phyloP scores from a whole-genome alignment of 75 land plant genomes.

The Azolla pinnata region DNA sequence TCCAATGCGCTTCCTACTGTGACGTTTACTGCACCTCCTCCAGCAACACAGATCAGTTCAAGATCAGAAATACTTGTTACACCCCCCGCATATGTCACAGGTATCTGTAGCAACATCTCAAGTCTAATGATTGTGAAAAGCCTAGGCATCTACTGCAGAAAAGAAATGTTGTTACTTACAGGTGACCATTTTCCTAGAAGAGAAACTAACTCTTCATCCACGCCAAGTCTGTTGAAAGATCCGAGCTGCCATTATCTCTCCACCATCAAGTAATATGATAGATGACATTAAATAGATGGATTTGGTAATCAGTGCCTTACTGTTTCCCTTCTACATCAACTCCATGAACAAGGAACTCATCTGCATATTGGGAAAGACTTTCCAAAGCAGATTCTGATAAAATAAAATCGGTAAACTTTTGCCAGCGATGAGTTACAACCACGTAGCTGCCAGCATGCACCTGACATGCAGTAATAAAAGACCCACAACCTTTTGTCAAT shows the following conservation, averaged over 20 bases:
- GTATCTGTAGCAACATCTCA: slow-evolving; percentile 65
- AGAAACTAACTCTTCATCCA: slow-evolving; percentile 88
- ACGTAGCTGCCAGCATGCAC: slow-evolving; percentile 67
- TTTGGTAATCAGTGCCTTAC: too few species aligned
- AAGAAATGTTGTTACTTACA: slow-evolving; percentile 44
- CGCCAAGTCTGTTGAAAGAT: slow-evolving; percentile 73
- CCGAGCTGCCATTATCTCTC: too few species aligned
- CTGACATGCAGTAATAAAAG: too few species aligned
- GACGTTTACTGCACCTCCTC: slow-evolving; percentile 69
- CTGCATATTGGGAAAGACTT: slow-evolving; percentile 62
- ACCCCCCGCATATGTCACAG: slow-evolving; percentile 97
- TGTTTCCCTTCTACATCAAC: slow-evolving; percentile 99
- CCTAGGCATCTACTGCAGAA: not conserved
- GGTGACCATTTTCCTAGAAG: slow-evolving; percentile 76
- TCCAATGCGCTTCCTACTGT: slow-evolving; percentile 94
- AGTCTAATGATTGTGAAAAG: not conserved
- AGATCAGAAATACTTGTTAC: slow-evolving; percentile 66
- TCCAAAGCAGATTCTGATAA: slow-evolving; percentile 49
- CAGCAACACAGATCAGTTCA: slow-evolving; percentile 65
- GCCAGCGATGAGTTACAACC: slow-evolving; percentile 99
- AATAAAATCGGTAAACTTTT: slow-evolving; percentile 76
- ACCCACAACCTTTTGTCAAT: too few species aligned
- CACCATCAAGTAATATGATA: too few species aligned
- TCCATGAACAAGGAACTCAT: slow-evolving; percentile 97
- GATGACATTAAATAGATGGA: too few species aligned